Evolutionary conservation across 2,329 filamentous ascomycete genomes (phyloP).

Genomic region (Corynespora cassiicola): DNA sequence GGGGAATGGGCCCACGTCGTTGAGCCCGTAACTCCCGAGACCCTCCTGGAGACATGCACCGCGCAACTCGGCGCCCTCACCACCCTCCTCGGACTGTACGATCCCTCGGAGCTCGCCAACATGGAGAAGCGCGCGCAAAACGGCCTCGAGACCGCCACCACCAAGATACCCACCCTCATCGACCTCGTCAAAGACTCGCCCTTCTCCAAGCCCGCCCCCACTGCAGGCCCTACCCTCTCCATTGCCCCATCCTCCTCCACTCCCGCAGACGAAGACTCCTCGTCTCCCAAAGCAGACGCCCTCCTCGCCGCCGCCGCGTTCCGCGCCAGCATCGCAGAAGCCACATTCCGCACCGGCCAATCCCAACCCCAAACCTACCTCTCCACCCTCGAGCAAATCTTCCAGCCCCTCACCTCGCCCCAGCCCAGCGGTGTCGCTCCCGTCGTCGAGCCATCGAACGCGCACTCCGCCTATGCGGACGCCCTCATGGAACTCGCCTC

Average conservation of each 20-base stretch:
- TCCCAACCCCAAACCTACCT: constrained; percentile 62
- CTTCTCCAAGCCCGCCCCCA: constrained; percentile 27
- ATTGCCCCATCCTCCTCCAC: constrained; percentile 31
- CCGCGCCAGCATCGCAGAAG: constrained; percentile 61
- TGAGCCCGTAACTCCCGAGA: constrained; percentile 68
- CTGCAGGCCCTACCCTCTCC: constrained; percentile 40
- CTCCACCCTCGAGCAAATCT: constrained; percentile 42
- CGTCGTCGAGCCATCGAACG: constrained; percentile 58
- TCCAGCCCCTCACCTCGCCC: constrained; percentile 41
- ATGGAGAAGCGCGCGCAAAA: constrained; percentile 66
- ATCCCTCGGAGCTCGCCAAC: constrained; percentile 54
- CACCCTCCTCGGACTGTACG: constrained; percentile 56
- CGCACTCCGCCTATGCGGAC: constrained; percentile 63
- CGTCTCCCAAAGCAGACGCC: constrained; percentile 57
- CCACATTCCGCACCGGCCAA: constrained; percentile 60
- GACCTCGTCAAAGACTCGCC: constrained; percentile 40
- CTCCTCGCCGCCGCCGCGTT: constrained; percentile 64
- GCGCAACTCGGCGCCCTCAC: constrained; percentile 63
- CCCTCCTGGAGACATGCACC: constrained; percentile 71
- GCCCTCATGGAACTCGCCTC: constrained; percentile 62
- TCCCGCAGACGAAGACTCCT: constrained; percentile 33
- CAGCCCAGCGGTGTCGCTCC: constrained; percentile 58
- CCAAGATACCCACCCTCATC: constrained; percentile 62
- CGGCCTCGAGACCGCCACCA: constrained; percentile 59
- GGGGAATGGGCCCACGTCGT: constrained; percentile 73